A percentile compares a stretch with the other conserved stretches of the same genome.
Conservation (phyloP, 495 filamentous ascomycete genomes). For the Penicillium turbatum region DNA sequence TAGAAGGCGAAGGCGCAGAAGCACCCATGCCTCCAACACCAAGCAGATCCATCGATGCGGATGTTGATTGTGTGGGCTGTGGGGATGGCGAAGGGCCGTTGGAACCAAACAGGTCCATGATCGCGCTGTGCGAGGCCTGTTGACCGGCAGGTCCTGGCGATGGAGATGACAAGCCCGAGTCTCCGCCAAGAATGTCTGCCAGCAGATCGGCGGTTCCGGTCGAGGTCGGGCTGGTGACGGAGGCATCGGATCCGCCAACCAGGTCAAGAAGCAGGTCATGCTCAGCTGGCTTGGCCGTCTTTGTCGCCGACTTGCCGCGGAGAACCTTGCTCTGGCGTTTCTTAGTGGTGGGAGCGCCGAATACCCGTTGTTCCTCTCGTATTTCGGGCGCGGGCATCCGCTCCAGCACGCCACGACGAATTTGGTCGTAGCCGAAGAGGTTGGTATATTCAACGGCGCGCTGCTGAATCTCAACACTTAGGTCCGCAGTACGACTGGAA, state of each 20-base stretch:
- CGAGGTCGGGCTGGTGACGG: constrained; percentile 45
- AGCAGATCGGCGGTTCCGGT: constrained; percentile 83
- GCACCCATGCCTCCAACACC: constrained; percentile 38
- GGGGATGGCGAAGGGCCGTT: constrained; percentile 40
- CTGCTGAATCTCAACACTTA: constrained; percentile 95
- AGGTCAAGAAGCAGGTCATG: constrained; percentile 89
- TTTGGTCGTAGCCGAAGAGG: constrained; percentile 81
- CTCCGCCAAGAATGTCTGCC: constrained; percentile 68
- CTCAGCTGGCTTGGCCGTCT: constrained; percentile 70
- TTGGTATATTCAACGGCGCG: constrained; percentile 92
- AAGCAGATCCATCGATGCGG: constrained; percentile 49
- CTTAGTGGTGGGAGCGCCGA: constrained; percentile 73
- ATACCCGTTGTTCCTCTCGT: constrained; percentile 82
- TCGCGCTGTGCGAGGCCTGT: constrained; percentile 57
- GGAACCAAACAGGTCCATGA: constrained; percentile 76
- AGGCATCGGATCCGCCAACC: constrained; percentile 74
- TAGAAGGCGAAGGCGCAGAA: constrained; percentile 36
- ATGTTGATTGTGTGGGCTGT: constrained; percentile 30
- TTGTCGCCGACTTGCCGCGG: constrained; percentile 74
- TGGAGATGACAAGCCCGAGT: constrained; percentile 49
- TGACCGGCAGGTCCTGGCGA: constrained; percentile 50
- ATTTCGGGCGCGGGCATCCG: constrained; percentile 98
- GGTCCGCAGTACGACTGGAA: constrained; percentile 66
- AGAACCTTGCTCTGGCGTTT: constrained; percentile 70
- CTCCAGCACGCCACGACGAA: constrained; percentile 86